Evolutionary conservation across 1,139 yeast species (phyloP), one percentile per base, ranked within the genome.

Genomic region (Scheffersomyces illinoinensis): DNA sequence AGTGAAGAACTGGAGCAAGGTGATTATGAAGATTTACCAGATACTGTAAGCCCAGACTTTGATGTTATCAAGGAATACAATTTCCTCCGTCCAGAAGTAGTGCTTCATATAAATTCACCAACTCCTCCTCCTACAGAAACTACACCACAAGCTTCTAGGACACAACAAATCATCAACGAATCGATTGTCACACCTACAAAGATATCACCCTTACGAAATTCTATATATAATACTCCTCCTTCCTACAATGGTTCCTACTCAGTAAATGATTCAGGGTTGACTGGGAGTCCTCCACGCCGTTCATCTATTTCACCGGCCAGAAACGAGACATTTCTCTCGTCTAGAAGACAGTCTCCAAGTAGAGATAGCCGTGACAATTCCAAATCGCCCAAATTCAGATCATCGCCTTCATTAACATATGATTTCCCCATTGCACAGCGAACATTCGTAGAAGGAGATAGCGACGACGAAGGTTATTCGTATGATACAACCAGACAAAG

Each of bases 331-430:
- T 33, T 33, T 33, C 21, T 24, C 24, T 20, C 51, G 24, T 24
- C 51, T 48, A 19, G 51, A n/a, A 21, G 49, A 19, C 49, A 59
- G 50, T 57, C 64, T 17, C 51, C 51, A 48, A 20, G 18, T 14
- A 47, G 51, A 48, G 24, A 58, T 24, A 54, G 66, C 14, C 54
- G 62, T 57, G 71, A 76, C 58, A 61, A 76, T 48, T 74, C 79
- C 0, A 76, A 79, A 0, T 76, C 81, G 4, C 80, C 81, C 0
- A 70, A 71, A 4, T 61, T 59, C 50, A 61, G 62, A 14, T 56
- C 65, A 18, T 65, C 71, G 6, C 68, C 72, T 2, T 61, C 71
- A n/a, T 50, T 60, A 20, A 21, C 59, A 39, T 63, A 64, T 39
- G 59, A 59, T 17, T 53, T 57, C 47, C 52, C 56, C 17, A 20